Evolutionary conservation across 2,329 filamentous ascomycete species (phyloP).

Genomic region (Pseudogymnoascus sp.): DNA sequence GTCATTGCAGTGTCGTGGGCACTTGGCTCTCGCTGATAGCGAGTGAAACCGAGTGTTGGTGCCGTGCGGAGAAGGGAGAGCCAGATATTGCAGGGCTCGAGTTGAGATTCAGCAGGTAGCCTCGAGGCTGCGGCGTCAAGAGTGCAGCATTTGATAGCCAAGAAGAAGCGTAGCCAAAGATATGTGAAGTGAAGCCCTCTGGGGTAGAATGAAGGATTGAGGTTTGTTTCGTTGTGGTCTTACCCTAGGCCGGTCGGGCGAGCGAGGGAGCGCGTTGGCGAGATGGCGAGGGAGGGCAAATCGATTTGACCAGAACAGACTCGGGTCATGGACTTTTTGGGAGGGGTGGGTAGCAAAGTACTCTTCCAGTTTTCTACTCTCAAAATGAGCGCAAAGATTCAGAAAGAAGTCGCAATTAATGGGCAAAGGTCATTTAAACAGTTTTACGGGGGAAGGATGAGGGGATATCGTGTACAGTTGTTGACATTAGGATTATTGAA

Average conservation of each 20-base stretch:
- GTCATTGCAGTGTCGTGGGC: conserved; percentile 49
- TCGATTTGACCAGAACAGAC: neutral
- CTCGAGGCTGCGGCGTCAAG: neutral
- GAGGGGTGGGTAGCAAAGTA: neutral
- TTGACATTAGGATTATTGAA: neutral
- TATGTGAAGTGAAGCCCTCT: neutral
- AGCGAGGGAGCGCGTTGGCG: neutral
- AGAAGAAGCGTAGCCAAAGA: neutral
- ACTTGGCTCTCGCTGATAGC: neutral
- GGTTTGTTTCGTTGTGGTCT: neutral
- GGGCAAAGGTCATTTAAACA: neutral
- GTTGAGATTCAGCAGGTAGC: neutral
- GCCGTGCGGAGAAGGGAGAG: neutral
- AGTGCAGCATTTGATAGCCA: conserved; percentile 3
- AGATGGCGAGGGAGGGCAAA: neutral
- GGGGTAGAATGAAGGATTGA: conserved; percentile 4
- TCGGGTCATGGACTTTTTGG: neutral
- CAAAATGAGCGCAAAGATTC: neutral
- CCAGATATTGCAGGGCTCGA: neutral
- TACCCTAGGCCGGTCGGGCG: neutral
- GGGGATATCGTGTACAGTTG: neutral
- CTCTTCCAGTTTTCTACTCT: neutral
- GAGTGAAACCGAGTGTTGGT: conserved; percentile 3
- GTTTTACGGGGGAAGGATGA: neutral
- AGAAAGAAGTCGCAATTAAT: neutral